These are phyloP conservation scores for Gossypium laxum DNA, from an alignment of 441 rosid genomes.

Conservation along the genomic window DNA sequence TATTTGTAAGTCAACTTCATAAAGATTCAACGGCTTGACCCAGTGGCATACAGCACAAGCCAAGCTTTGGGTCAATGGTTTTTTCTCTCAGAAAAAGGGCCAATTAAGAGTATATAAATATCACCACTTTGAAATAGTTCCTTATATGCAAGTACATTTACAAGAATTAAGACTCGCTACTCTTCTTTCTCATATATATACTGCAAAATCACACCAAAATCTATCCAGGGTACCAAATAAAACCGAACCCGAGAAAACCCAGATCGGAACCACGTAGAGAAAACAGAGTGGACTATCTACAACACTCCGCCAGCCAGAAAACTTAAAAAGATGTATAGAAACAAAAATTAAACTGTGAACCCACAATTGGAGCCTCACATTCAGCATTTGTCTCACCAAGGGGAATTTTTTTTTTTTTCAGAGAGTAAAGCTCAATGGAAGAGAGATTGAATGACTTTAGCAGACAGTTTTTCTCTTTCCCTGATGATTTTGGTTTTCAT, in stretches of 20 bases:
- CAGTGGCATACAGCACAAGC: too few species aligned
- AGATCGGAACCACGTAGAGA: background rate
- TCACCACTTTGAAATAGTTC: background rate
- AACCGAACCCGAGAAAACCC: background rate
- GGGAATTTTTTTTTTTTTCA: background rate
- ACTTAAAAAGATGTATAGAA: background rate
- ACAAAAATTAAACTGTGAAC: background rate
- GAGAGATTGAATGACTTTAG: background rate
- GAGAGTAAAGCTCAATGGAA: background rate
- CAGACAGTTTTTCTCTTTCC: background rate
- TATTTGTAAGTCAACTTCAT: too few species aligned
- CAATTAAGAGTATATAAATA: background rate
- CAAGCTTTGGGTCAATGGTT: background rate
- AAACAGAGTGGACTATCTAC: background rate
- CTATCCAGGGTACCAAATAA: background rate
- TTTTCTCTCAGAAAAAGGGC: background rate
- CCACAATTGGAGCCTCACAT: too few species aligned
- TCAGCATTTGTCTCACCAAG: background rate
- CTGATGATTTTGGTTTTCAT: background rate
- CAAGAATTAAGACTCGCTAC: background rate
- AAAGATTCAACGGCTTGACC: background rate
- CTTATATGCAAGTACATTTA: background rate
- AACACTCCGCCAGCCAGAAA: background rate
- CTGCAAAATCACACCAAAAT: background rate
- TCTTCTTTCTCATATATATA: background rate